phyloP scores from a whole-genome alignment of 1,284 basidiomycete genomes.

The Pyrrhoderma noxium region DNA sequence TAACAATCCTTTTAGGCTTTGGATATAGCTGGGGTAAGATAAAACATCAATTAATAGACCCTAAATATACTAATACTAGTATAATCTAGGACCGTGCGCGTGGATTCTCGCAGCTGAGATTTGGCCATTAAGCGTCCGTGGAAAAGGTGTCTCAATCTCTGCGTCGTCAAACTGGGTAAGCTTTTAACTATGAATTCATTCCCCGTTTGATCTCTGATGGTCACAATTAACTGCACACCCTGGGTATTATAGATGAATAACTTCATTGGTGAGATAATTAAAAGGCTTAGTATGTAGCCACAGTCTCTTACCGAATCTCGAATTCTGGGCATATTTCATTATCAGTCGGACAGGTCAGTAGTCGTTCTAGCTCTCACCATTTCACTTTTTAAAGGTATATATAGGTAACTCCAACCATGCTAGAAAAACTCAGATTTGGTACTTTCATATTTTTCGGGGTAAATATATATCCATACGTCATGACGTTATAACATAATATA shows the following conservation, averaged over 20 bases:
- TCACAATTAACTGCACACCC: too few species aligned
- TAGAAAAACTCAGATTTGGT: slow-evolving; percentile 47
- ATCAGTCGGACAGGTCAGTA: too few species aligned
- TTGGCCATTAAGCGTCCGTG: slow-evolving; percentile 59
- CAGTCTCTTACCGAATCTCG: too few species aligned
- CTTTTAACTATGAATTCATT: background rate
- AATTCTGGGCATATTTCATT: too few species aligned
- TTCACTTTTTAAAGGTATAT: too few species aligned
- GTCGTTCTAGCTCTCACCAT: too few species aligned
- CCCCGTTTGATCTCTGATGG: too few species aligned
- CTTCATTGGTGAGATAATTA: slow-evolving; percentile 50
- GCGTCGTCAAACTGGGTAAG: slow-evolving; percentile 65
- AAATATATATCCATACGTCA: slow-evolving; percentile 7
- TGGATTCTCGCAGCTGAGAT: slow-evolving; percentile 65
- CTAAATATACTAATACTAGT: too few species aligned
- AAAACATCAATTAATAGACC: background rate
- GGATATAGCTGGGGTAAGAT: slow-evolving; percentile 58
- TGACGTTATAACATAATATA: background rate
- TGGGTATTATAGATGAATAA: slow-evolving; percentile 56
- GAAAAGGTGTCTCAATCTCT: slow-evolving; percentile 62
- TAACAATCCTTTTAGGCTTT: slow-evolving; percentile 32
- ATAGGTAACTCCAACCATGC: slow-evolving; percentile 60
- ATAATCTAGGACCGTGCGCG: slow-evolving; percentile 48
- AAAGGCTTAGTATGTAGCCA: too few species aligned
- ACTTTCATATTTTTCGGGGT: slow-evolving; percentile 68